phyloP scores from a whole-genome alignment of 495 filamentous ascomycete species.

The Penicillium steckii region DNA sequence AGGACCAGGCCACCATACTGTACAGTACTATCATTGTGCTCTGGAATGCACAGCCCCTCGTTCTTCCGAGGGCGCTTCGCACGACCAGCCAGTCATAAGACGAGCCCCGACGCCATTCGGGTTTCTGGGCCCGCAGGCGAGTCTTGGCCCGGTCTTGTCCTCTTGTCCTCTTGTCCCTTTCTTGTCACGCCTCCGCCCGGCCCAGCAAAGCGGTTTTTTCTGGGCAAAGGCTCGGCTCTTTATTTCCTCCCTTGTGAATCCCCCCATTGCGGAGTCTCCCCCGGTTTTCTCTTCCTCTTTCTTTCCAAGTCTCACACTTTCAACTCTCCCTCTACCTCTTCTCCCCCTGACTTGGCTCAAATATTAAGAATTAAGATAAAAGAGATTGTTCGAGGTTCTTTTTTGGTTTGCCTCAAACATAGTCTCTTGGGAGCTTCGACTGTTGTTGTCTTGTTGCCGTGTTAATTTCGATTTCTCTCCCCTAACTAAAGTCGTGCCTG shows the following conservation, averaged over 20 bases:
- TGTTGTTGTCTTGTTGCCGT: no score
- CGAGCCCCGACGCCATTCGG: background rate
- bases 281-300: conserved; percentile 13
- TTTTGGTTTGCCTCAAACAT: background rate
- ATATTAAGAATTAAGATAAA: background rate
- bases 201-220: conserved; percentile 36
- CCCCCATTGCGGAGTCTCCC: conserved; percentile 11
- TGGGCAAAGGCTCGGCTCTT: conserved; percentile 44
- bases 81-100: conserved; percentile 13
- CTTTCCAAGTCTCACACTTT: conserved; percentile 7
- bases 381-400: background rate
- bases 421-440: no score
- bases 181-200: conserved; percentile 32
- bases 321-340: conserved; percentile 6
- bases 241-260: conserved; percentile 28
- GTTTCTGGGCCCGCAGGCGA: conserved; percentile 10
- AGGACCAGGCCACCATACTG: background rate
- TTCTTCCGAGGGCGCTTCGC: background rate
- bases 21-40: background rate
- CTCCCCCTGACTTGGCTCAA: conserved; percentile 2
- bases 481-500: conserved; percentile 12
- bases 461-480: conserved; percentile 1
- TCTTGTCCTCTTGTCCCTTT: conserved; percentile 26
- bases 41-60: conserved; percentile 24
- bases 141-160: conserved; percentile 38